Conservation (phyloP, 352 stramenopile genomes). For the Pythium scleroteichum region DNA sequence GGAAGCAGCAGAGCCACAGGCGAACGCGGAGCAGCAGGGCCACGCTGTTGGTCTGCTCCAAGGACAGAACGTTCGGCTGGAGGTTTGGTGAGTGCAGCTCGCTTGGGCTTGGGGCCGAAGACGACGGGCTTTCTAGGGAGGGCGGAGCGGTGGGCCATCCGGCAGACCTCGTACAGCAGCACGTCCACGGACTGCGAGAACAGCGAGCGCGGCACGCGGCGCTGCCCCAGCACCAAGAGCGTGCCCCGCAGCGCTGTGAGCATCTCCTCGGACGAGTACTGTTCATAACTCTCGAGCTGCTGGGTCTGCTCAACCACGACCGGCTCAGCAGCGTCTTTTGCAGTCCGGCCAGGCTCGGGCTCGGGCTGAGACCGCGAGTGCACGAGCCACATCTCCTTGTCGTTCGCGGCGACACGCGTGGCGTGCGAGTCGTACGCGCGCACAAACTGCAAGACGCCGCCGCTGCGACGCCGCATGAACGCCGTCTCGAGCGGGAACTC, state of each 20-base stretch:
- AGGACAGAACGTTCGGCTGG: too few species aligned
- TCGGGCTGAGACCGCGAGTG: too few species aligned
- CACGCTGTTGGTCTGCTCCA: neutral
- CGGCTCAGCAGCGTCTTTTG: too few species aligned
- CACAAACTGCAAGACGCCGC: conserved; percentile 7
- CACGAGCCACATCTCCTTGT: conserved; percentile 14
- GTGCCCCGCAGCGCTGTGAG: neutral
- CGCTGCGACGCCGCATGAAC: conserved; percentile 14
- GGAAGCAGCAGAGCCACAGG: neutral
- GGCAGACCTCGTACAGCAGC: conserved; percentile 4
- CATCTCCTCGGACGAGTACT: neutral
- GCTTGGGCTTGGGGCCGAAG: too few species aligned
- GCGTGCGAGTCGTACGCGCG: neutral
- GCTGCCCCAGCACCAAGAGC: neutral
- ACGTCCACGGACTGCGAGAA: neutral
- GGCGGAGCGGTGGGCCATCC: neutral
- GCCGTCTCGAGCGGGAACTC: conserved; percentile 1
- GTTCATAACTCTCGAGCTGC: neutral
- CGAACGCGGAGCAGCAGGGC: neutral
- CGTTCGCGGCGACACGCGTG: neutral
- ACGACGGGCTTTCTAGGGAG: too few species aligned
- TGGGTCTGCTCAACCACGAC: too few species aligned
- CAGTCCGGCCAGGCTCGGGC: neutral
- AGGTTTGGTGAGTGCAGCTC: too few species aligned
- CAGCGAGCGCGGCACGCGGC: neutral